A percentile compares a stretch with the other conserved stretches of the same genome.
Evolutionary conservation across 2,329 filamentous ascomycete species (phyloP).

Genomic region (Periconia digitata): DNA sequence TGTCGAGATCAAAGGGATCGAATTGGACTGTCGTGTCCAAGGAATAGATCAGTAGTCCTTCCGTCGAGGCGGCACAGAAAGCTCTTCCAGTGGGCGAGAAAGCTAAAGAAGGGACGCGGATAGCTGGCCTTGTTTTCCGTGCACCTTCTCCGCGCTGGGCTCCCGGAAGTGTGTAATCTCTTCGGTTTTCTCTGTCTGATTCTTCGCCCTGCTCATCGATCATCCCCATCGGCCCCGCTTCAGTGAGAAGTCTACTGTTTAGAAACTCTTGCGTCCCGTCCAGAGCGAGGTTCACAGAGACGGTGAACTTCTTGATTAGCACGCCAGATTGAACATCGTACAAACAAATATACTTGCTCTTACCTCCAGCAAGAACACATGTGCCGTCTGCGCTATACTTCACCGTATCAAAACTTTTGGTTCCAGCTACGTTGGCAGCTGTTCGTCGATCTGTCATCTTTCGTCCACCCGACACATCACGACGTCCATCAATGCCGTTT

Average conservation of each 20-base stretch:
- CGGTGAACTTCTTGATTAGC: constrained; percentile 90
- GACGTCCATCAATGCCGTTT: constrained; percentile 81
- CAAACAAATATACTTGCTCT: constrained; percentile 97
- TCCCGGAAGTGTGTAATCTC: constrained; percentile 78
- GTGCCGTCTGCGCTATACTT: constrained; percentile 90
- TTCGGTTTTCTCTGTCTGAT: constrained; percentile 83
- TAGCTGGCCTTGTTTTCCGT: constrained; percentile 74
- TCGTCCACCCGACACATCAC: constrained; percentile 90
- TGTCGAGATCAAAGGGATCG: constrained; percentile 93
- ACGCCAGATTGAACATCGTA: constrained; percentile 95
- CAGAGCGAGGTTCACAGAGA: constrained; percentile 91
- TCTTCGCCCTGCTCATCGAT: constrained; percentile 86
- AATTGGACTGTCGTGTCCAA: constrained; percentile 83
- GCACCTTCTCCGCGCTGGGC: constrained; percentile 86
- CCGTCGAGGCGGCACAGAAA: constrained; percentile 93
- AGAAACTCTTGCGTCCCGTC: constrained; percentile 97
- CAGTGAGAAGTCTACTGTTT: constrained; percentile 88
- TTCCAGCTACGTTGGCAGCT: constrained; percentile 85
- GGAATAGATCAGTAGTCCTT: constrained; percentile 91
- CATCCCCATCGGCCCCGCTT: constrained; percentile 81
- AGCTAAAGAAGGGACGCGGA: constrained; percentile 79
- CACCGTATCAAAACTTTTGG: constrained; percentile 86
- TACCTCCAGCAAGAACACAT: constrained; percentile 86
- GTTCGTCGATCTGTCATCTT: constrained; percentile 85
- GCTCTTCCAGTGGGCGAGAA: constrained; percentile 88